phyloP scores from a whole-genome alignment of 2,329 filamentous ascomycete genomes.

The Calycina herbarum region DNA sequence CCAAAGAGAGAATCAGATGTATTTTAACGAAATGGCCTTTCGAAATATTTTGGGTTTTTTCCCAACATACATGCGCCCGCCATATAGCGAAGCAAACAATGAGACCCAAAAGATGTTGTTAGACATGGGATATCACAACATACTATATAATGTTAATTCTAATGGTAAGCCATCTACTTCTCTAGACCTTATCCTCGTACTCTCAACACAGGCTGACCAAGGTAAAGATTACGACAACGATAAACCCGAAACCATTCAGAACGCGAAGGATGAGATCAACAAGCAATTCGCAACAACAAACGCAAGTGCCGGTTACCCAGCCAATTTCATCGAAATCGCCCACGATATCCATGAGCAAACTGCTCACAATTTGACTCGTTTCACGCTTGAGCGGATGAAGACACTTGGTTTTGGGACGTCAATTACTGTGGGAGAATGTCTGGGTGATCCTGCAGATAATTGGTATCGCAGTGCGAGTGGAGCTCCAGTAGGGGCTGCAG shows the following conservation, averaged over 20 bases:
- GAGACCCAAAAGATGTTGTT: constrained; percentile 38
- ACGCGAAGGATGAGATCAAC: constrained; percentile 42
- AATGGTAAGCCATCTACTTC: neutral
- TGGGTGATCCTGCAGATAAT: constrained; percentile 42
- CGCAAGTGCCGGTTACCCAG: constrained; percentile 2
- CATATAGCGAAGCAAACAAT: constrained; percentile 44
- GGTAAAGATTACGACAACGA: constrained; percentile 48
- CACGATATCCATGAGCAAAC: constrained; percentile 40
- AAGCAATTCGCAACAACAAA: constrained; percentile 2
- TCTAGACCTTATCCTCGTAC: neutral
- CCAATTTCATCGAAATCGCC: constrained; percentile 36
- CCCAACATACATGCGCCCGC: constrained; percentile 51
- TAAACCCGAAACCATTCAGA: constrained; percentile 43
- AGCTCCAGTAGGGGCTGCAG: neutral
- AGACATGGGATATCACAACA: constrained; percentile 46
- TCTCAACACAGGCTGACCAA: neutral
- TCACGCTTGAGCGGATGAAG: constrained; percentile 35
- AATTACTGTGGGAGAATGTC: constrained; percentile 46
- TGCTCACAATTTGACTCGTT: constrained; percentile 34
- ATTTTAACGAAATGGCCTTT: constrained; percentile 53
- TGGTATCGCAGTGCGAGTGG: constrained; percentile 40
- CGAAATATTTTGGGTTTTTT: constrained; percentile 52
- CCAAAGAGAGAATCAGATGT: constrained; percentile 47
- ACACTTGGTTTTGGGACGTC: constrained; percentile 35
- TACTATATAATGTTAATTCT: constrained; percentile 22